phyloP scores from a whole-genome alignment of 2,329 filamentous ascomycete species.

The Penicillium hesseltinei region DNA sequence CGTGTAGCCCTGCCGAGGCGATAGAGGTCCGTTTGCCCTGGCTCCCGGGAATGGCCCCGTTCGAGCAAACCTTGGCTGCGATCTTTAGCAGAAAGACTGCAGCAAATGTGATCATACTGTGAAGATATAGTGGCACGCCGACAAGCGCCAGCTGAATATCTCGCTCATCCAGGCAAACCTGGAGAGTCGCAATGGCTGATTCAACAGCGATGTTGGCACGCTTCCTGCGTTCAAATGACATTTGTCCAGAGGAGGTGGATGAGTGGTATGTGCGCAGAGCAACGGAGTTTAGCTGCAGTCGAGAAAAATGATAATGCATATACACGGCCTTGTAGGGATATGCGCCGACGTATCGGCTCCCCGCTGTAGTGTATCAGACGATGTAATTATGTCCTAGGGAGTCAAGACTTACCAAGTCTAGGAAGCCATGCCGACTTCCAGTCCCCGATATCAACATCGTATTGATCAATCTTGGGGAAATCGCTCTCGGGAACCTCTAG shows the following conservation, averaged over 20 bases:
- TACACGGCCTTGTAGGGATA: constrained; percentile 53
- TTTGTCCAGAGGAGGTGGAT: constrained; percentile 35
- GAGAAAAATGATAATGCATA: constrained; percentile 53
- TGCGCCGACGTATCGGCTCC: constrained; percentile 47
- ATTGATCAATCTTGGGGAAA: constrained; percentile 42
- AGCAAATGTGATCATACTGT: constrained; percentile 50
- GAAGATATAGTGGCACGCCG: constrained; percentile 47
- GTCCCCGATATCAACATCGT: constrained; percentile 39
- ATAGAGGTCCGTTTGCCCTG: constrained; percentile 40
- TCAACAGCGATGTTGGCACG: constrained; percentile 46
- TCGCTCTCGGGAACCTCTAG: constrained; percentile 42
- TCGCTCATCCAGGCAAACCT: constrained; percentile 43
- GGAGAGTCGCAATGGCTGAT: constrained; percentile 44
- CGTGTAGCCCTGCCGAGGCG: constrained; percentile 35
- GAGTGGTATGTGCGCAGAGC: constrained; percentile 49
- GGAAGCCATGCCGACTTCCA: constrained; percentile 40
- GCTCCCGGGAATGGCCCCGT: constrained; percentile 30
- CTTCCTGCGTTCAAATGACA: constrained; percentile 47
- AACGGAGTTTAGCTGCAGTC: constrained; percentile 51
- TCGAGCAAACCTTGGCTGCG: constrained; percentile 41
- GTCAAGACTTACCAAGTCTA: constrained; percentile 31
- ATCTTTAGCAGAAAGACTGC: constrained; percentile 48
- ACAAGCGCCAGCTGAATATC: constrained; percentile 45
- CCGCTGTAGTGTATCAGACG: constrained; percentile 31
- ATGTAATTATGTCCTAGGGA: background rate